Evolutionary conservation across 2,329 filamentous ascomycete genomes (phyloP), one percentile per base, ranked within the genome.

Genomic region (Aureobasidium sp.): DNA sequence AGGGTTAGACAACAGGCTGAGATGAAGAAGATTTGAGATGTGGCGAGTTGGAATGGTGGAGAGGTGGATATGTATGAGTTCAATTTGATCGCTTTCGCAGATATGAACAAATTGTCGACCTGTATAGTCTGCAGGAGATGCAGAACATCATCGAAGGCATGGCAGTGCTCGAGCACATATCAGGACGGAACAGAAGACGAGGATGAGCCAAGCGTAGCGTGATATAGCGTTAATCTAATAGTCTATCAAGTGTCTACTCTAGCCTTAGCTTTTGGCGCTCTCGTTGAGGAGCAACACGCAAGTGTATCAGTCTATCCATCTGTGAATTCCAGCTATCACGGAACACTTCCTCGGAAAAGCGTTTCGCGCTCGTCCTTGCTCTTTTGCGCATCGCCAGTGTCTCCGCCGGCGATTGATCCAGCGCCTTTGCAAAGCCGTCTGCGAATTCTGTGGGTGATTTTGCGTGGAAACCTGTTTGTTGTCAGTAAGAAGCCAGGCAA

Each of bases 261-360:
- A 61, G 48, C n/a, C 30, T 27, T 7, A 61, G 16, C 29, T 45
- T 61, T 9, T 53, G 58, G n/a, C 59, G 49, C 50, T 63, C 39
- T n/a, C n/a, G n/a, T n/a, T n/a, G n/a, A n/a, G n/a, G n/a, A n/a
- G n/a, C n/a, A n/a, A n/a, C n/a, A n/a, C n/a, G 44, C 15, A 63
- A 27, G 7, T 45, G 36, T 2, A 97, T 83, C 63, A 97, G 78
- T 68, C 81, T 83, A 69, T 88, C 85, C 79, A 95, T 83, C 73
- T 95, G 84, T 34, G 74, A 74, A 47, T 90, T 75, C 93, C 94
- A 99, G 66, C 86, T 87, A 67, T 81, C 81, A 1, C 83, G 86
- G 76, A 99, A 99, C 63, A 88, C 89, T 68, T 88, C 86, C 70
- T 97, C 93, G 0, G 90, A 92, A 71, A 99, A 99, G 50, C 94